Evolutionary conservation across 2,329 filamentous ascomycete species (phyloP).

Genomic region (Penicillium crustosum): DNA sequence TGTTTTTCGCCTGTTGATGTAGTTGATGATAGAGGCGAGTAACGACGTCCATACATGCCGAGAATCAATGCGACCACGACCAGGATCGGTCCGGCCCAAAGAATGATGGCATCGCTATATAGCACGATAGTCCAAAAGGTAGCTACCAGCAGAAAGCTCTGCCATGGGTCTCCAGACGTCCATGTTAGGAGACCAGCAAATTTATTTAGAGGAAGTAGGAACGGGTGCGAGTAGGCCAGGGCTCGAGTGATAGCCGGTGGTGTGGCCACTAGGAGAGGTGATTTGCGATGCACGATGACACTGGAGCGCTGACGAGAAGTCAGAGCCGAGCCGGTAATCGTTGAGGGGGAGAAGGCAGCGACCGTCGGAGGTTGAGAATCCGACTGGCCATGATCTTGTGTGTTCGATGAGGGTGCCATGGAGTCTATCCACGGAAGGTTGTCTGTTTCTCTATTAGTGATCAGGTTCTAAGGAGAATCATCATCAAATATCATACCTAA

Average conservation of each 20-base stretch:
- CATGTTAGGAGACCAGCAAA: constrained; percentile 84
- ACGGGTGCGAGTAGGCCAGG: constrained; percentile 92
- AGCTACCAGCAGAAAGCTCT: constrained; percentile 87
- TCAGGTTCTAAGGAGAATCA: background rate
- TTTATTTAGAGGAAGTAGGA: constrained; percentile 84
- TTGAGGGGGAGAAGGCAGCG: constrained; percentile 85
- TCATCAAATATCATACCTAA: constrained; percentile 39
- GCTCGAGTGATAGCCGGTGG: constrained; percentile 93
- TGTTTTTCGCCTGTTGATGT: constrained; percentile 69
- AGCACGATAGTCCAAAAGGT: constrained; percentile 82
- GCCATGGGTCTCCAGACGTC: constrained; percentile 92
- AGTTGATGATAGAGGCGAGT: constrained; percentile 85
- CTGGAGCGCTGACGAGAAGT: constrained; percentile 78
- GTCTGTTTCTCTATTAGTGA: constrained; percentile 34
- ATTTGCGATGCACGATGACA: constrained; percentile 96
- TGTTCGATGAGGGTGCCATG: constrained; percentile 49
- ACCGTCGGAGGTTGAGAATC: constrained; percentile 66
- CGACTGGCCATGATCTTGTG: constrained; percentile 41
- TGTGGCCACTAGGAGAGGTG: constrained; percentile 85
- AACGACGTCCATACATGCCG: constrained; percentile 89
- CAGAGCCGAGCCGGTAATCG: constrained; percentile 66
- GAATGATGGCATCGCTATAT: constrained; percentile 81
- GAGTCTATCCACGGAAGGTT: constrained; percentile 56
- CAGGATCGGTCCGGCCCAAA: constrained; percentile 78
- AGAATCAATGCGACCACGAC: constrained; percentile 76